Evolutionary conservation across 306 rosid genomes (phyloP).

Genomic region (Inga leiocalycina): DNA sequence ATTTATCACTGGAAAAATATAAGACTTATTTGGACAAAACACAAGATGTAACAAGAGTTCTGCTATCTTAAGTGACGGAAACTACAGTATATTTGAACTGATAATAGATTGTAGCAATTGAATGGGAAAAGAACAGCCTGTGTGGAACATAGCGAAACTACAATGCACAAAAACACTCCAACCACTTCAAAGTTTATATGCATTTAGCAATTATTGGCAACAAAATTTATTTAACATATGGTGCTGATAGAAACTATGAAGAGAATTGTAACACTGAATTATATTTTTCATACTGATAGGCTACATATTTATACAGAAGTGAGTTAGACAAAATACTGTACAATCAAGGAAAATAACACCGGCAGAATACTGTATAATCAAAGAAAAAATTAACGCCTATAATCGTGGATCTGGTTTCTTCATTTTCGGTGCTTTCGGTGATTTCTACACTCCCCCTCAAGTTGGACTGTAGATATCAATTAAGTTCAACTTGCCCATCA

Average conservation of each 20-base stretch:
- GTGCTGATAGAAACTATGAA: background rate
- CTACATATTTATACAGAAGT: too few species aligned
- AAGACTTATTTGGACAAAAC: background rate
- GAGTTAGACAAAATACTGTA: too few species aligned
- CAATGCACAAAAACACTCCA: background rate
- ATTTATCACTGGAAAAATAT: constrained; percentile 4
- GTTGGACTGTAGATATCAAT: too few species aligned
- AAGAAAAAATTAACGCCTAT: too few species aligned
- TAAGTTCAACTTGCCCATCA: too few species aligned
- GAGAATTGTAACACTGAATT: too few species aligned
- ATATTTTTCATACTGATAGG: too few species aligned
- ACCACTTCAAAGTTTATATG: background rate
- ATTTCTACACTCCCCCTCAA: too few species aligned
- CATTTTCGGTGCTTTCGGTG: too few species aligned
- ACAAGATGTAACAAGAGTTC: background rate
- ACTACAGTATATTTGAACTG: background rate
- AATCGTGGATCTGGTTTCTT: too few species aligned
- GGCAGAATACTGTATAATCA: too few species aligned
- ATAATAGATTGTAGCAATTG: background rate
- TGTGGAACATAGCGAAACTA: background rate
- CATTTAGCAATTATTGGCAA: background rate
- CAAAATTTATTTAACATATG: background rate
- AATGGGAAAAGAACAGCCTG: background rate
- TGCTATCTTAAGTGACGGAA: background rate
- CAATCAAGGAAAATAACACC: too few species aligned